Evolutionary conservation across 371 early-diverging fungal species (phyloP).

Genomic region (Rhizomucor pusillus): DNA sequence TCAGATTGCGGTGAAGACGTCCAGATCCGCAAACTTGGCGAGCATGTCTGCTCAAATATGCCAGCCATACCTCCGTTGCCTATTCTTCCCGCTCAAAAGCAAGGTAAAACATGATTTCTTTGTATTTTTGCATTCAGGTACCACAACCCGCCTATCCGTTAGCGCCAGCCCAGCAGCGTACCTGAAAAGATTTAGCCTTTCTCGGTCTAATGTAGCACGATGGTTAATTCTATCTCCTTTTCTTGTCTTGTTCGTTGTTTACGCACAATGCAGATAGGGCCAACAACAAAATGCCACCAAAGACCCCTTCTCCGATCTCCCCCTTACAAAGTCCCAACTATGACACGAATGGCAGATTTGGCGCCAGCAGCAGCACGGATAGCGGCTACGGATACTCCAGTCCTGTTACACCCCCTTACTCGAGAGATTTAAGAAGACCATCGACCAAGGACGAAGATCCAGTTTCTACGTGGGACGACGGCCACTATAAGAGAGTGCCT

Average conservation of each 20-base stretch:
- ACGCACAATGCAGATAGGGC: slow-evolving; percentile 4
- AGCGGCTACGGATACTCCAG: slow-evolving; percentile 1
- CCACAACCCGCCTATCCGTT: neutral
- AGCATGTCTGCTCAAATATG: slow-evolving; percentile 57
- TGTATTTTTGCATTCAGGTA: neutral
- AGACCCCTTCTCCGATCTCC: slow-evolving; percentile 7
- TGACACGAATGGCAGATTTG: neutral
- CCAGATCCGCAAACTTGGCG: slow-evolving; percentile 53
- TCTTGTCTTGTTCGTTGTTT: slow-evolving; percentile 3
- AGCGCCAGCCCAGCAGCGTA: neutral
- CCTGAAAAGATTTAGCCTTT: too few relatives aligned
- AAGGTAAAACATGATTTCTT: slow-evolving; percentile 18
- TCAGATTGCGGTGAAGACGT: slow-evolving; percentile 64
- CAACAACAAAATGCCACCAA: slow-evolving; percentile 6
- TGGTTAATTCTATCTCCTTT: neutral
- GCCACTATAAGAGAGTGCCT: too few relatives aligned
- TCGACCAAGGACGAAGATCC: neutral
- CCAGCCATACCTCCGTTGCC: slow-evolving; percentile 59
- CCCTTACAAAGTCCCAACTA: slow-evolving; percentile 27
- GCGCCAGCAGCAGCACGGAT: neutral
- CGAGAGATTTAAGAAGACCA: slow-evolving; percentile 12
- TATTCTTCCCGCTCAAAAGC: slow-evolving; percentile 22
- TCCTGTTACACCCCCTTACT: slow-evolving; percentile 33
- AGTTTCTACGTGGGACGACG: slow-evolving; percentile 2
- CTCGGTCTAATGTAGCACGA: neutral